Conservation (phyloP, 2,329 filamentous ascomycete species). For the Blastomyces gilchristii region DNA sequence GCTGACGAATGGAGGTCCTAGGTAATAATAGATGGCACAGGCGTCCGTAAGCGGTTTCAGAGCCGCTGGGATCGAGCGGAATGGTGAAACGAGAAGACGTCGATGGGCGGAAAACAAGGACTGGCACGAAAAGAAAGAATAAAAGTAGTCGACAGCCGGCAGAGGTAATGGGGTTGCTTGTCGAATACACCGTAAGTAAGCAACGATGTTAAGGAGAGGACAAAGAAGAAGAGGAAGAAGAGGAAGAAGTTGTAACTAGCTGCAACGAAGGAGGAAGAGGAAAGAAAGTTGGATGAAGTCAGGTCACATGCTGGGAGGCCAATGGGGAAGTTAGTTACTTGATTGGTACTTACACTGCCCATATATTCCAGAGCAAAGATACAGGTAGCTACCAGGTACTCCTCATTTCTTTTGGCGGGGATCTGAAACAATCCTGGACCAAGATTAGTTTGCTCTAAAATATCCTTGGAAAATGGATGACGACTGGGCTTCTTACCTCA, state of each 20-base stretch:
- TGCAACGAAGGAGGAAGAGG: not conserved
- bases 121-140: not conserved
- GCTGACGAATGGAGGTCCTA: not conserved
- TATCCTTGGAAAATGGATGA: not conserved
- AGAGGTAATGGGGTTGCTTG: not conserved
- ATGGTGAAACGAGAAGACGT: not conserved
- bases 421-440: slow-evolving; percentile 1
- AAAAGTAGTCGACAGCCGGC: not conserved
- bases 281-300: not conserved
- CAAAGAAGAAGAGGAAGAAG: slow-evolving; percentile 12
- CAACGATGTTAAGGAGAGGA: not conserved
- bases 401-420: not conserved
- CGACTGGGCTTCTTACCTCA: not conserved
- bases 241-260: not conserved
- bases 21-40: not conserved
- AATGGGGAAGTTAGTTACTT: not conserved
- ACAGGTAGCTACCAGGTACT: not conserved
- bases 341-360: not conserved
- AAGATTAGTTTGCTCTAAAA: not conserved
- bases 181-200: not conserved
- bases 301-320: not conserved
- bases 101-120: not conserved
- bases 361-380: not conserved
- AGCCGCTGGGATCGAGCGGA: slow-evolving; percentile 7
- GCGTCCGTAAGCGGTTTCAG: slow-evolving; percentile 22